A percentile compares a stretch with the other conserved stretches of the same genome.
These are phyloP conservation scores for Trametes pubescens DNA, from an alignment of 1,284 basidiomycete species.

Conservation along the genomic window DNA sequence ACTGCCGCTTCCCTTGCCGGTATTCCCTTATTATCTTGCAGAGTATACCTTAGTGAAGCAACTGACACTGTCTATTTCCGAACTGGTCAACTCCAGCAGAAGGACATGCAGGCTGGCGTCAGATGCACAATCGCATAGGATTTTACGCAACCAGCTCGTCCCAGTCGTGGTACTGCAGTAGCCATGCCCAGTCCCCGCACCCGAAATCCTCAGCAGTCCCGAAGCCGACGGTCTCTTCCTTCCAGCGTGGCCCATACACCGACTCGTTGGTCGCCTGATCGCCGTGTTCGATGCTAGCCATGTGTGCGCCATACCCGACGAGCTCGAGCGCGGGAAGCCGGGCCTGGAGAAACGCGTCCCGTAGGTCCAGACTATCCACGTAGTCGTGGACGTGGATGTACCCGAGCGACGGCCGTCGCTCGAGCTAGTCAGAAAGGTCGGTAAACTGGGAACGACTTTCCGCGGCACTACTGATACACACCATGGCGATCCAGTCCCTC, in stretches of 20 bases:
- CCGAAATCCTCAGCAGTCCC: constrained; percentile 21
- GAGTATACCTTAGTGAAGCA: too few relatives aligned
- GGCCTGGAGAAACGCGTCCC: constrained; percentile 13
- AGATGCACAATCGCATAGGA: too few relatives aligned
- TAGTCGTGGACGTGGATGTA: constrained; percentile 15
- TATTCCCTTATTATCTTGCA: too few relatives aligned
- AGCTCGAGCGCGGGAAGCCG: constrained; percentile 18
- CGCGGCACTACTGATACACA: not conserved
- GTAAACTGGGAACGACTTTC: not conserved
- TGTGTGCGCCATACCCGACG: constrained; percentile 15
- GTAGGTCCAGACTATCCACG: constrained; percentile 9
- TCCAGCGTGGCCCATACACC: not conserved
- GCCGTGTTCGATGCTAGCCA: constrained; percentile 6
- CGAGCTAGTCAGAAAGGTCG: not conserved
- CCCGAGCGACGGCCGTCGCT: not conserved
- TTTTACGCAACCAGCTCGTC: not conserved
- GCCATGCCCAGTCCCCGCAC: constrained; percentile 24
- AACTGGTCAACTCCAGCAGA: too few relatives aligned
- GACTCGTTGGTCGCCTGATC: constrained; percentile 3
- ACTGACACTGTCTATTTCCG: too few relatives aligned
- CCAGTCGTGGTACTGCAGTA: constrained; percentile 13
- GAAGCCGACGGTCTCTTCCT: constrained; percentile 1
- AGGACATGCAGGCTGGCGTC: too few relatives aligned
- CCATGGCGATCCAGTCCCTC: not conserved
- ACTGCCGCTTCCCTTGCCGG: too few relatives aligned